Evolutionary conservation across 176 grass and related monocot genomes (phyloP), one percentile per base, ranked within the genome.

Genomic region (Dactylis glomerata): DNA sequence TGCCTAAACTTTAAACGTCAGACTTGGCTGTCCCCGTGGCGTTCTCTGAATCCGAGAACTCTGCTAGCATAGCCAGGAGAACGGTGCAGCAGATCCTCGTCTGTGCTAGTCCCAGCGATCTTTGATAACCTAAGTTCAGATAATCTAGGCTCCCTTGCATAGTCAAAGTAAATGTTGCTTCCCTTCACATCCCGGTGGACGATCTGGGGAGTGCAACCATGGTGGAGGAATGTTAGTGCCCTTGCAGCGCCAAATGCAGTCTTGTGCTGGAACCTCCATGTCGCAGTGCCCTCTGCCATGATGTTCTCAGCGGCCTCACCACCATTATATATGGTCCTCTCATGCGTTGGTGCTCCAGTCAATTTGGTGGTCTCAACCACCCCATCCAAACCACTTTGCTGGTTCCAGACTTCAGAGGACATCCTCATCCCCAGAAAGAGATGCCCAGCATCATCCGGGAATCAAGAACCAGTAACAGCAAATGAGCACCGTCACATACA

Each of bases 191-290:
- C 87, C 23, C 90, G 84, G 67, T 97, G 95, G 66, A 97, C 70
- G 17, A 97, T 95, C 74, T 88, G 88, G 0, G 95, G 92, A 63
- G 93, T 95, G 54, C 95, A 97, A 33, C 92, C 95, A 55, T 97
- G 95, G 76, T 97, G 95, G 63, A 97, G 87, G 84, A 94, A 97
- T 49, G 95, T 90, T 46, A 97, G 88, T 33, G 95, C 89, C 81
- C 92, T 89, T 8, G 95, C 95, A 6, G 88, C 83, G 10, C 92
- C 90, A 64, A 97, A 27, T 28, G 95, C 92, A 8, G 93, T 97
- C 44, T 88, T 97, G 82, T 97, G 92, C 5, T 92, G 65, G 36
- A 97, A 97, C 57, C 86, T 89, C 95, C 95, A 95, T 58, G 95
- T 91, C 0, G 88, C 62, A 0, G 85, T 91, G 79, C 92, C 92